These are phyloP conservation scores for Leptodermis oblonga DNA, from an alignment of 257 asterid species.

Conservation along the genomic window DNA sequence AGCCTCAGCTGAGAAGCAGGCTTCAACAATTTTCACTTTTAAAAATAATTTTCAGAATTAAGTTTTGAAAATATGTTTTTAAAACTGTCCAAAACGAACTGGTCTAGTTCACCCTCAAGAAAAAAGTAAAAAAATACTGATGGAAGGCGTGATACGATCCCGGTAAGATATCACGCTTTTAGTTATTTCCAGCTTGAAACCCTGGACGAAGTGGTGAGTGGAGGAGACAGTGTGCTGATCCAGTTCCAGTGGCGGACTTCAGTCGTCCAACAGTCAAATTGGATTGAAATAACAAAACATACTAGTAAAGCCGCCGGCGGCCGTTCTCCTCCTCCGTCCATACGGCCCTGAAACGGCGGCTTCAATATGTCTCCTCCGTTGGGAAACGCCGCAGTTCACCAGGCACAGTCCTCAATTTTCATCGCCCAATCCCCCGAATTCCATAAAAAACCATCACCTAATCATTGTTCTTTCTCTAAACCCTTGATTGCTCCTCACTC, in stretches of 20 bases:
- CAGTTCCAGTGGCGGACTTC: background rate
- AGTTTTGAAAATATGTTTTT: background rate
- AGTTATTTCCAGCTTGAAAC: background rate
- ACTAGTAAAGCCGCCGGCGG: slow-evolving; percentile 1
- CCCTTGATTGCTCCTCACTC: background rate
- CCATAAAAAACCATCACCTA: slow-evolving; percentile 1
- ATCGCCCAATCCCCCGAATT: background rate
- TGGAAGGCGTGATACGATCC: background rate
- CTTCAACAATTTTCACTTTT: too few species aligned
- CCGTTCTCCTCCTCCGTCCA: background rate
- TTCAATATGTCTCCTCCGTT: slow-evolving; percentile 7
- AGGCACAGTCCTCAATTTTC: background rate
- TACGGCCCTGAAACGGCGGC: background rate
- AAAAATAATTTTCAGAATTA: too few species aligned
- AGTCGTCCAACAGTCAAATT: background rate
- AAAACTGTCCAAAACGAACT: too few species aligned
- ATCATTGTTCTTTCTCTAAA: background rate
- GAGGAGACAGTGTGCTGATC: slow-evolving; percentile 2
- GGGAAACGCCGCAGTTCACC: slow-evolving; percentile 1
- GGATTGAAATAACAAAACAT: background rate
- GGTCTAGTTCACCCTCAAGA: too few species aligned
- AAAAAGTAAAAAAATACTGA: too few species aligned
- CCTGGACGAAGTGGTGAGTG: background rate
- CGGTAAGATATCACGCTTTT: background rate
- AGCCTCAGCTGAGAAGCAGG: too few species aligned